Evolutionary conservation across 495 filamentous ascomycete species (phyloP), one percentile per base, ranked within the genome.

Genomic region (Neurospora sp.): DNA sequence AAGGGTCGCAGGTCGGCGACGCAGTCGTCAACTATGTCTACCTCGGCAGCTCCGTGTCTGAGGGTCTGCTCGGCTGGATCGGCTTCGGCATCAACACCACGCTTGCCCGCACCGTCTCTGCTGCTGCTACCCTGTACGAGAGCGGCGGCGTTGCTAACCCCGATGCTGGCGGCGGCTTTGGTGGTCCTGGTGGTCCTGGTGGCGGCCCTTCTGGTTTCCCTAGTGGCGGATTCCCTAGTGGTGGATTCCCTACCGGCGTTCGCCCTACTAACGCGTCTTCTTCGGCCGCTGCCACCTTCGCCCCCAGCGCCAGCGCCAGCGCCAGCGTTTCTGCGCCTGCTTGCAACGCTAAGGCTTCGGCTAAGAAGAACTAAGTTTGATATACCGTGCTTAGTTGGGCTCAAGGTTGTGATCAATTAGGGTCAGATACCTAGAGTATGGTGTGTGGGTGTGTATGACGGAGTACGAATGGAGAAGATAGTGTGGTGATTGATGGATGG

Each of bases 41-140:
- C 27, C 84, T 91, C n/a, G 88, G 88, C 11, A 84, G 87, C 31
- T 77, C 71, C 14, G 71, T 90, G 6, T 72, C 69, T 39, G 88
- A 88, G 66, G 89, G 89, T 37, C 72, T 91, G 12, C 81, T 90
- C 11, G 86, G 80, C 2, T 90, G 86, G 85, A 83, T 90, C 59
- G 81, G 83, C 27, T 79, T 90, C 18, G 88, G 83, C 68, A 82
- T 90, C 73, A 84, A 91, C 73, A 76, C 77, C 12, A 76, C 76
- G 40, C 14, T 69, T 12, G 44, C 66, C 6, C 20, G 61, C 20
- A 40, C 68, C n/a, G 68, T 80, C 10, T 7, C 4, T 3, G 72
- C 75, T 11, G 78, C 78, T 14, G 73, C 68, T 3, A 75, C 39
- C 20, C 38, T 73, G 7, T 39, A 69, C 20, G 69, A 74, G 44